Percentiles rank a stretch among this genome's conserved stretches.
Evolutionary conservation across 345 rosid species (phyloP).

Genomic region (Adansonia digitata): DNA sequence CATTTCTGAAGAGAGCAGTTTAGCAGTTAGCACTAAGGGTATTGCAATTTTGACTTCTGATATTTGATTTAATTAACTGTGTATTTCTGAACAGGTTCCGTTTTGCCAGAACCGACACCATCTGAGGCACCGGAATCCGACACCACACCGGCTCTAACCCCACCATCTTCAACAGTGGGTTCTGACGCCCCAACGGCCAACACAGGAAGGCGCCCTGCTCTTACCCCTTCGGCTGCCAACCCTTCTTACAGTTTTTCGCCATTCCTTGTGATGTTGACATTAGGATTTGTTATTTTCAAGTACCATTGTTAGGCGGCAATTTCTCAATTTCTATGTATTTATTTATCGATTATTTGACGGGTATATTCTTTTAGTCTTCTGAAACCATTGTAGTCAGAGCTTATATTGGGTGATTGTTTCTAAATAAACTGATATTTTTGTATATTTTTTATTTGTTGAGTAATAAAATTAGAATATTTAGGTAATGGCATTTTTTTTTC

Average conservation of each 20-base stretch:
- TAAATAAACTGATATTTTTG: background rate
- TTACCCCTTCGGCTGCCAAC: conserved; percentile 51
- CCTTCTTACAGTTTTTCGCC: conserved; percentile 35
- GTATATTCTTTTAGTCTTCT: background rate
- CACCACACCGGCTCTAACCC: conserved; percentile 45
- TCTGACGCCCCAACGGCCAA: conserved; percentile 38
- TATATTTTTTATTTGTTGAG: background rate
- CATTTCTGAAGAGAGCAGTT: background rate
- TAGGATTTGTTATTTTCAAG: conserved; percentile 35
- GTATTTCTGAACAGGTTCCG: conserved; percentile 17
- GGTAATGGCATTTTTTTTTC: background rate
- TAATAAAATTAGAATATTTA: background rate
- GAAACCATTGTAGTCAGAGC: background rate
- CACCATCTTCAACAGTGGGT: conserved; percentile 30
- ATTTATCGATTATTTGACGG: background rate
- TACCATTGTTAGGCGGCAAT: background rate
- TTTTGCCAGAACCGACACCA: conserved; percentile 56
- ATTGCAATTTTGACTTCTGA: background rate
- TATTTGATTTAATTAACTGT: background rate
- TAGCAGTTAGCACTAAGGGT: background rate
- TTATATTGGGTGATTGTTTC: background rate
- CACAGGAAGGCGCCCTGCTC: conserved; percentile 47
- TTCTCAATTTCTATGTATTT: background rate
- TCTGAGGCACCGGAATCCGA: conserved; percentile 56
- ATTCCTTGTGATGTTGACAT: conserved; percentile 36